phyloP scores from a whole-genome alignment of 805 yeast species.

The Metschnikowia reukaufii region DNA sequence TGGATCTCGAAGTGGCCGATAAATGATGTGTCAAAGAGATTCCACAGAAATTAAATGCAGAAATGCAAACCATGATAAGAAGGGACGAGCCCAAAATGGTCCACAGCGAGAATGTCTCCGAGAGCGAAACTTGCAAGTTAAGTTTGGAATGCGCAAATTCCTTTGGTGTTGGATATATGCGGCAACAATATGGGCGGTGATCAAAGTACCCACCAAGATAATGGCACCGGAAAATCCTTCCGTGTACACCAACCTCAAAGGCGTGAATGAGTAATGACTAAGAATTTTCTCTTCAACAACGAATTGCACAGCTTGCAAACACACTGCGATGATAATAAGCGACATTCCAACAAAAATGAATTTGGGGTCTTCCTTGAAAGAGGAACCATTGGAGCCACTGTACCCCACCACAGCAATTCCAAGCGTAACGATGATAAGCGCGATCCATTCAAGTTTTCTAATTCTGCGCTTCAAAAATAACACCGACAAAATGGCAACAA shows the following conservation, averaged over 20 bases:
- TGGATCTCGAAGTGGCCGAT: constrained; percentile 76
- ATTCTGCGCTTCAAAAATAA: constrained; percentile 57
- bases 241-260: constrained; percentile 65
- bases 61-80: constrained; percentile 69
- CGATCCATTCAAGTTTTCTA: constrained; percentile 64
- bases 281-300: constrained; percentile 75
- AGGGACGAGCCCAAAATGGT: constrained; percentile 54
- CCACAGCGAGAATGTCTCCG: constrained; percentile 45
- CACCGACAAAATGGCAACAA: constrained; percentile 72
- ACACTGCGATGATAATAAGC: constrained; percentile 58
- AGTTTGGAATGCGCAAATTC: constrained; percentile 50
- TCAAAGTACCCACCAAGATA: constrained; percentile 46
- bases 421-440: constrained; percentile 59
- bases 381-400: constrained; percentile 51
- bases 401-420: constrained; percentile 76
- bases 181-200: constrained; percentile 40
- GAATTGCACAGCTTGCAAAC: constrained; percentile 74
- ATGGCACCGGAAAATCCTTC: constrained; percentile 70
- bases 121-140: constrained; percentile 52
- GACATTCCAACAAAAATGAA: constrained; percentile 54
- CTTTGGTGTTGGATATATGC: constrained; percentile 33
- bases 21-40: constrained; percentile 61
- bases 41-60: constrained; percentile 72
- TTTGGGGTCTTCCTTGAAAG: constrained; percentile 19
- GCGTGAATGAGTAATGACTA: constrained; percentile 51